Evolutionary conservation across 768 basidiomycete species (phyloP).

Genomic region (Boletus edulis): DNA sequence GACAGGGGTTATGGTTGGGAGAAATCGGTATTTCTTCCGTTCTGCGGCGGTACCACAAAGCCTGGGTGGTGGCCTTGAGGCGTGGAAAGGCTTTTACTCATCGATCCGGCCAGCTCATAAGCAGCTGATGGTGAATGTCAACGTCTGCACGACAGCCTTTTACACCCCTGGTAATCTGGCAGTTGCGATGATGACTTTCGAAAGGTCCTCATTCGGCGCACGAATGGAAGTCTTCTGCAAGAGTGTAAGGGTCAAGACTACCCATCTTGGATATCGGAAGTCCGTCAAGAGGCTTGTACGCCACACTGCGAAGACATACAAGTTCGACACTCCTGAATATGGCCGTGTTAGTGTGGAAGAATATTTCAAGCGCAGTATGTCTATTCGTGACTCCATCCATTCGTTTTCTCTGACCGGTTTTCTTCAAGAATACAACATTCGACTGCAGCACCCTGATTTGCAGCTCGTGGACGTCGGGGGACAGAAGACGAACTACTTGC

Average conservation of each 20-base stretch:
- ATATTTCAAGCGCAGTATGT: slow-evolving; percentile 47
- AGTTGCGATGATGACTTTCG: slow-evolving; percentile 40
- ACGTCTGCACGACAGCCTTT: slow-evolving; percentile 50
- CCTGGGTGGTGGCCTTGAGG: slow-evolving; percentile 54
- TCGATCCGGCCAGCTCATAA: slow-evolving; percentile 40
- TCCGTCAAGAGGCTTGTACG: slow-evolving; percentile 57
- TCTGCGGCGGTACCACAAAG: slow-evolving; percentile 25
- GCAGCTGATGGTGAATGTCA: slow-evolving; percentile 54
- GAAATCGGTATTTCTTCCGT: slow-evolving; percentile 53
- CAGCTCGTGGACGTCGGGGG: slow-evolving; percentile 51
- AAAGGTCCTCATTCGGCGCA: slow-evolving; percentile 54
- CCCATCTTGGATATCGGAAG: slow-evolving; percentile 74
- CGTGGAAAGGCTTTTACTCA: slow-evolving; percentile 52
- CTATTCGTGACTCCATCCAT: neutral
- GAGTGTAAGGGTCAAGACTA: slow-evolving; percentile 63
- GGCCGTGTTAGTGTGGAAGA: slow-evolving; percentile 44
- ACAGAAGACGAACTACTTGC: slow-evolving; percentile 39
- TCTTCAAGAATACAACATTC: slow-evolving; percentile 41
- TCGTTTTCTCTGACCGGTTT: neutral
- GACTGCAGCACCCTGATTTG: slow-evolving; percentile 37
- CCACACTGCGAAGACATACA: slow-evolving; percentile 37
- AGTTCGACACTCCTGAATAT: slow-evolving; percentile 40
- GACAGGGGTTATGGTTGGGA: slow-evolving; percentile 50
- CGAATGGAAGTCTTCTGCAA: slow-evolving; percentile 59
- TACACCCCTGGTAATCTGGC: slow-evolving; percentile 44